Evolutionary conservation across 106 monocot genomes (phyloP).

Genomic region (Hemerocallis citrina): DNA sequence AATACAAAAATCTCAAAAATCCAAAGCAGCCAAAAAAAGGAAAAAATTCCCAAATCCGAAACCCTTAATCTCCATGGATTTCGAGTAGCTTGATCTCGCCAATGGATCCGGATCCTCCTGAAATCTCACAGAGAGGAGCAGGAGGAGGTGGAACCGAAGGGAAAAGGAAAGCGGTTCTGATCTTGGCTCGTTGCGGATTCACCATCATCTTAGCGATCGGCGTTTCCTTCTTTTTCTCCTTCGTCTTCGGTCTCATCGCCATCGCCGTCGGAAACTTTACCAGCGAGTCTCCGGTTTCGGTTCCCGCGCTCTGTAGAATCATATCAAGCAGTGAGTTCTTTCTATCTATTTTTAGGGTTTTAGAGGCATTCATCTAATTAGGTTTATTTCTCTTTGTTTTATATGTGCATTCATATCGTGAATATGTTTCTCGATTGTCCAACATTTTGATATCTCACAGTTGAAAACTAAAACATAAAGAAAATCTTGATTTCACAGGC

Average conservation of each 20-base stretch:
- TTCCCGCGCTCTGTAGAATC: slow-evolving; percentile 61
- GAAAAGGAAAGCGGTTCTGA: slow-evolving; percentile 2
- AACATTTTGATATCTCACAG: too few species aligned
- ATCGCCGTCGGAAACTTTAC: slow-evolving; percentile 45
- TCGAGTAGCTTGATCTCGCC: not conserved
- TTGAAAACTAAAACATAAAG: too few species aligned
- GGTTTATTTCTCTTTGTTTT: too few species aligned
- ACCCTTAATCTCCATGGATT: slow-evolving; percentile 4
- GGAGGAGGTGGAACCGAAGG: slow-evolving; percentile 8
- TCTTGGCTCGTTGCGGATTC: slow-evolving; percentile 38
- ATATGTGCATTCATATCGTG: too few species aligned
- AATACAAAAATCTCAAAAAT: too few species aligned
- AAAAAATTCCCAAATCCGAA: not conserved
- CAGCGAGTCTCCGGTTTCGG: slow-evolving; percentile 31
- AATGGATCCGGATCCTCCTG: slow-evolving; percentile 8
- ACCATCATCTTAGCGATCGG: slow-evolving; percentile 25
- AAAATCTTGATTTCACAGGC: too few species aligned
- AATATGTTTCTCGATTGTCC: too few species aligned
- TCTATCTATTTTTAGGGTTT: slow-evolving; percentile 3
- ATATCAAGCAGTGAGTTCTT: slow-evolving; percentile 77
- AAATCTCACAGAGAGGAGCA: not conserved
- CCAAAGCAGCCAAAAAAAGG: too few species aligned
- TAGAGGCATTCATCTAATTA: not conserved
- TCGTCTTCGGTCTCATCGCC: slow-evolving; percentile 45
- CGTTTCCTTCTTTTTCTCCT: slow-evolving; percentile 44